Base-by-base conservation (phyloP, 2,329 filamentous ascomycete genomes). In the Botrytis byssoidea region DNA sequence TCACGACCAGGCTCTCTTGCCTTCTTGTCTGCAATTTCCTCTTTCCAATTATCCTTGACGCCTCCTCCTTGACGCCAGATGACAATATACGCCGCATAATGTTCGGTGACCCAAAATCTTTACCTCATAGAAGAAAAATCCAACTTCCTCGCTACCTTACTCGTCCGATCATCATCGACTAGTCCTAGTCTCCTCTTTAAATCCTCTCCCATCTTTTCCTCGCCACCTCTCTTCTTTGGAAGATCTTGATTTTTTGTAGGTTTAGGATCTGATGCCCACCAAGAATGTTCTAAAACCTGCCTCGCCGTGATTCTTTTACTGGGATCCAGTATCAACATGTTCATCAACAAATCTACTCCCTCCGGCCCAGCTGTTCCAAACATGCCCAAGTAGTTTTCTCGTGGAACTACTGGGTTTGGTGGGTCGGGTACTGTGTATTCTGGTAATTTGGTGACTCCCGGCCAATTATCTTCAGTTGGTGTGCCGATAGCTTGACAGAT, bases 391-490 rank as follows among this genome's bases (percentile, higher is more conserved):
- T 93, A 98, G 80, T 92, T 91, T 73, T 92, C 90, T 75, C 88
- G 88, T 1, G 89, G 89, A 75, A 89, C 88, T 82, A 93, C 78
- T 78, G 89, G 85, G 75, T 90, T 86, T 22, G 72, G 71, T 2
- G 77, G 77, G 75, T 89, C 88, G 1, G 91, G 87, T 1, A 92
- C 88, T n/a, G 94, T 89, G 83, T 96, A 99, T 74, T 91, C 91
- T 22, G 91, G 90, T 18, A 99, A 85, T 76, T 90, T 90, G 7
- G 90, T 90, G 12, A 99, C 95, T 42, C 95, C 95, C 0, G 96
- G 95, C 96, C 96, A 99, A 81, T 94, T 95, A 25, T 96, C 93
- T 81, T 99, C 96, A 7, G 90, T 96, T 0, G 96, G 96, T 0
- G 94, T 97, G 74, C 96, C 96, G 76, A 98, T 90, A 71, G 91